A percentile compares a stretch with the other conserved stretches of the same genome.
These are phyloP conservation scores for Candida railenensis DNA, from an alignment of 805 yeast species.

Conservation along the genomic window DNA sequence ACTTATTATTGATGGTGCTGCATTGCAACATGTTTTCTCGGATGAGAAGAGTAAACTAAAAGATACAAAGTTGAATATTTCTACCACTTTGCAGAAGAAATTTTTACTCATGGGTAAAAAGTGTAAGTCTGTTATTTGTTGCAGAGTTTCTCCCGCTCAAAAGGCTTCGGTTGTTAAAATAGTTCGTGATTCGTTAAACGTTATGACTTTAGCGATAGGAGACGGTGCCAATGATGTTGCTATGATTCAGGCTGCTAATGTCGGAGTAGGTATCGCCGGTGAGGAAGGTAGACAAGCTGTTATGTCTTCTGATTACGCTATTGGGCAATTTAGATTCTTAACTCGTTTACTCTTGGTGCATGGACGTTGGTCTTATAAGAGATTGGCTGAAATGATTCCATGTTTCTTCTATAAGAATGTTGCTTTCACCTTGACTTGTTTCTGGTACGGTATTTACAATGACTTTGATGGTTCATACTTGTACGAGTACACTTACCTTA, in stretches of 20 bases:
- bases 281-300: slow-evolving; percentile 87
- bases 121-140: slow-evolving; percentile 76
- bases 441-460: slow-evolving; percentile 73
- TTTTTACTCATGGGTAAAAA: slow-evolving; percentile 72
- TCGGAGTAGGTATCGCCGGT: slow-evolving; percentile 86
- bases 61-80: not conserved
- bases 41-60: slow-evolving; percentile 5
- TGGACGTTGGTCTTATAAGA: slow-evolving; percentile 80
- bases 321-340: slow-evolving; percentile 75
- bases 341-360: slow-evolving; percentile 67
- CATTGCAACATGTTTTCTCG: slow-evolving; percentile 46
- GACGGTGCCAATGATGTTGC: slow-evolving; percentile 89
- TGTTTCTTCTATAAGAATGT: slow-evolving; percentile 77
- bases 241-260: slow-evolving; percentile 83
- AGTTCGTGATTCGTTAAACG: slow-evolving; percentile 63
- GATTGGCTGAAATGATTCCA: slow-evolving; percentile 76
- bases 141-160: slow-evolving; percentile 83
- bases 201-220: slow-evolving; percentile 79
- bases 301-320: slow-evolving; percentile 81
- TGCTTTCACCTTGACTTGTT: slow-evolving; percentile 67
- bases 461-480: slow-evolving; percentile 75
- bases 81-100: slow-evolving; percentile 34
- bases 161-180: slow-evolving; percentile 71
- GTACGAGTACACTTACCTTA: slow-evolving; percentile 74
- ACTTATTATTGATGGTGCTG: slow-evolving; percentile 69